A percentile compares a stretch with the other conserved stretches of the same genome.
phyloP scores from a whole-genome alignment of 2,329 filamentous ascomycete species.

The Ophiostoma ulmi region DNA sequence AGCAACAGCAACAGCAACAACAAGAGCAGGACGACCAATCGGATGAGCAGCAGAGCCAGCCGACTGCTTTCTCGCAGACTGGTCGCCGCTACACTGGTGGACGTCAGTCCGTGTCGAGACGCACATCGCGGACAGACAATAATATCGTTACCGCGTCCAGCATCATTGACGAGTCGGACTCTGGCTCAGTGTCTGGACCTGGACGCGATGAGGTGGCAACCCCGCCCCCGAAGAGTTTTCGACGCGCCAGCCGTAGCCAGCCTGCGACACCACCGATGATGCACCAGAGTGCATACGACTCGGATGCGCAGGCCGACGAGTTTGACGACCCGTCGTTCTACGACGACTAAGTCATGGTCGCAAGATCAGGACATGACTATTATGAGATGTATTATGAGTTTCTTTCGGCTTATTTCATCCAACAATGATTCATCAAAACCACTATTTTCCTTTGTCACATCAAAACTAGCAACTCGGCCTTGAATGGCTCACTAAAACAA shows the following conservation, averaged over 20 bases:
- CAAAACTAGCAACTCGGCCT: not conserved
- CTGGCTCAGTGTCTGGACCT: not conserved
- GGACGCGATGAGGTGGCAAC: slow-evolving; percentile 37
- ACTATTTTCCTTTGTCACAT: slow-evolving; percentile 6
- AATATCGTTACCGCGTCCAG: slow-evolving; percentile 34
- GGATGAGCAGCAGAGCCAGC: slow-evolving; percentile 38
- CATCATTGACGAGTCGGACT: slow-evolving; percentile 13
- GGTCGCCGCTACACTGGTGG: slow-evolving; percentile 53
- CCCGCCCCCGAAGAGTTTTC: slow-evolving; percentile 31
- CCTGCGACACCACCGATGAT: slow-evolving; percentile 60
- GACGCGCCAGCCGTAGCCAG: slow-evolving; percentile 36
- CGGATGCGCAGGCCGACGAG: slow-evolving; percentile 54
- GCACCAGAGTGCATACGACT: slow-evolving; percentile 54
- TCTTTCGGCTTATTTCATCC: not conserved
- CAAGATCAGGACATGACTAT: not conserved
- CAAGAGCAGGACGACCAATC: slow-evolving; percentile 30
- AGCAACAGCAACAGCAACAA: slow-evolving; percentile 45
- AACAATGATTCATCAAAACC: not conserved
- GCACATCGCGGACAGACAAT: slow-evolving; percentile 35
- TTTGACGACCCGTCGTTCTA: slow-evolving; percentile 58
- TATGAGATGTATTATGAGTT: slow-evolving; percentile 9
- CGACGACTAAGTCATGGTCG: slow-evolving; percentile 37
- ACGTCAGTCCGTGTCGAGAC: slow-evolving; percentile 34
- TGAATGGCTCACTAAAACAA: not conserved
- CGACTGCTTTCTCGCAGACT: slow-evolving; percentile 57